These are phyloP conservation scores for Rhizophlyctis rosea DNA, from an alignment of 192 early-diverging fungal species.

Conservation along the genomic window DNA sequence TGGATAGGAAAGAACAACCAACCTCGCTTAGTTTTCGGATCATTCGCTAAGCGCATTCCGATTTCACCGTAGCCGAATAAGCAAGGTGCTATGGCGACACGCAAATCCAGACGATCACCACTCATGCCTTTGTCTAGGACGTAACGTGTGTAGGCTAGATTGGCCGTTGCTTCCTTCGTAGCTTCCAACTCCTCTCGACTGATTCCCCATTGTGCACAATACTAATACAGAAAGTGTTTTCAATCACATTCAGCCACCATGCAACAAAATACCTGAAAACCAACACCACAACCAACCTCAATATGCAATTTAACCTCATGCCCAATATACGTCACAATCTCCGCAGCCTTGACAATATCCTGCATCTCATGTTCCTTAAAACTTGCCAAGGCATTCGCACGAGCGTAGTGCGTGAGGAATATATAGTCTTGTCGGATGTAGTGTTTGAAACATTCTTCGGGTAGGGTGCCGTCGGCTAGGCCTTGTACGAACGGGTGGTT, in stretches of 20 bases:
- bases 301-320: slow-evolving; percentile 68
- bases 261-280: too few relatives aligned
- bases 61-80: slow-evolving; percentile 82
- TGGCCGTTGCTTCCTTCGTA: slow-evolving; percentile 70
- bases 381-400: slow-evolving; percentile 69
- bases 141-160: slow-evolving; percentile 81
- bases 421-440: slow-evolving; percentile 85
- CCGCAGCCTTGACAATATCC: slow-evolving; percentile 55
- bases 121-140: slow-evolving; percentile 60
- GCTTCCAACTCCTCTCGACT: slow-evolving; percentile 58
- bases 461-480: slow-evolving; percentile 72
- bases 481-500: slow-evolving; percentile 72
- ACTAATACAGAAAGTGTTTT: slow-evolving; percentile 37
- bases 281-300: slow-evolving; percentile 52
- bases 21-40: slow-evolving; percentile 62
- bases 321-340: slow-evolving; percentile 64
- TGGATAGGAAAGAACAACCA: background rate
- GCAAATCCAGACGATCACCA: slow-evolving; percentile 75
- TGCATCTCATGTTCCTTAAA: slow-evolving; percentile 65
- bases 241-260: slow-evolving; percentile 1
- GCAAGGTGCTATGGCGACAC: slow-evolving; percentile 80
- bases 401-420: slow-evolving; percentile 75
- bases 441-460: slow-evolving; percentile 65
- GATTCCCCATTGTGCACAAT: slow-evolving; percentile 75
- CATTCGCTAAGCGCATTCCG: slow-evolving; percentile 56